These are phyloP conservation scores for Pulveroboletus ravenelii DNA, from an alignment of 768 basidiomycete species.

Conservation along the genomic window DNA sequence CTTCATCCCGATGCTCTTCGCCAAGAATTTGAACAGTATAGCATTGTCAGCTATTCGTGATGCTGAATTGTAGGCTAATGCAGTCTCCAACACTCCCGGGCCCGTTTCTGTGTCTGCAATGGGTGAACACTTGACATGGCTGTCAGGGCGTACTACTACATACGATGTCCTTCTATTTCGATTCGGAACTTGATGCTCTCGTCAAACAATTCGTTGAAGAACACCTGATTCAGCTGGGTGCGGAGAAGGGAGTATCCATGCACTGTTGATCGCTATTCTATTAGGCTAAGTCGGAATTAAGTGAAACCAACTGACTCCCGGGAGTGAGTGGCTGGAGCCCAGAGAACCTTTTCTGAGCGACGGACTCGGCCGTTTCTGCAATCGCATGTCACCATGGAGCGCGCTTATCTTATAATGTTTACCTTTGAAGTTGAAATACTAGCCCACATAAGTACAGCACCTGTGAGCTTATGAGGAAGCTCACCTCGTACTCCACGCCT, in stretches of 20 bases:
- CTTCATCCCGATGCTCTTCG: conserved; percentile 89
- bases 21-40: conserved; percentile 84
- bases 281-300: not conserved
- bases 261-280: conserved; percentile 46
- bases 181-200: conserved; percentile 67
- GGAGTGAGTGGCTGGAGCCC: conserved; percentile 78
- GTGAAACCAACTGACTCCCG: conserved; percentile 63
- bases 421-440: conserved; percentile 95
- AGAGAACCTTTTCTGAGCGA: conserved; percentile 73
- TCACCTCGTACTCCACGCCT: conserved; percentile 92
- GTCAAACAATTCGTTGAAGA: conserved; percentile 88
- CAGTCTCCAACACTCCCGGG: conserved; percentile 83
- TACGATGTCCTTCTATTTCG: conserved; percentile 83
- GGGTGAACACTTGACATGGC: conserved; percentile 2
- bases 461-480: conserved; percentile 1
- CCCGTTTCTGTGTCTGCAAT: conserved; percentile 84
- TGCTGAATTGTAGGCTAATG: conserved; percentile 78
- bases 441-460: conserved; percentile 4
- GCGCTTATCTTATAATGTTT: not conserved
- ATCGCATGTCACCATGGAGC: conserved; percentile 6
- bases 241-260: conserved; percentile 94
- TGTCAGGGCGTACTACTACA: conserved; percentile 15
- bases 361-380: conserved; percentile 73
- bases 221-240: conserved; percentile 83
- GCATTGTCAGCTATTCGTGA: conserved; percentile 88